phyloP scores from a whole-genome alignment of 768 basidiomycete species.

The Phlebiopsis gigantea region DNA sequence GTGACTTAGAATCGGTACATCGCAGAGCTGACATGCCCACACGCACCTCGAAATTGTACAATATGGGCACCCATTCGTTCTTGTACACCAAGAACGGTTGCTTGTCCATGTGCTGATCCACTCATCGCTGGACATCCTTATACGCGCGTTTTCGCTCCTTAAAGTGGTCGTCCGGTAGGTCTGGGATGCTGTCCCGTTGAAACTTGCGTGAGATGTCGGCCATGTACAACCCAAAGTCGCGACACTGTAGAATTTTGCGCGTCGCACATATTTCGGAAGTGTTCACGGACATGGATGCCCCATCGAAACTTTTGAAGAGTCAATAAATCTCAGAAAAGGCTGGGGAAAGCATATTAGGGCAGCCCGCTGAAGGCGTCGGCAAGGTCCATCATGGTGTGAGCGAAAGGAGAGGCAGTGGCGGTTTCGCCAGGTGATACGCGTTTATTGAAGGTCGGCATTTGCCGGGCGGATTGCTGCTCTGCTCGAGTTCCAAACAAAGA shows the following conservation, averaged over 20 bases:
- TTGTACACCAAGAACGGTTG: slow-evolving; percentile 2
- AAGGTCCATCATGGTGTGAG: not conserved
- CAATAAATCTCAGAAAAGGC: not conserved
- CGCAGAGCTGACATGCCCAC: too few species aligned
- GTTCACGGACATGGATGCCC: slow-evolving; percentile 18
- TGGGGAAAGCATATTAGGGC: not conserved
- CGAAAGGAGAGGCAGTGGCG: not conserved
- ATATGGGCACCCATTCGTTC: slow-evolving; percentile 24
- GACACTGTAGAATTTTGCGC: slow-evolving; percentile 26
- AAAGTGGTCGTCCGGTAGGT: slow-evolving; percentile 24
- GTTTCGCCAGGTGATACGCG: not conserved
- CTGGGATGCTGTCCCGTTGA: slow-evolving; percentile 16
- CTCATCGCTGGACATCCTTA: slow-evolving; percentile 21
- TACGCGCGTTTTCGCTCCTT: slow-evolving; percentile 25
- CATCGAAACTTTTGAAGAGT: not conserved
- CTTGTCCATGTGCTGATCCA: not conserved
- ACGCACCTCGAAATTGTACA: slow-evolving; percentile 29
- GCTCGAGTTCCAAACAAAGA: too few species aligned
- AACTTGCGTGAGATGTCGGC: slow-evolving; percentile 29
- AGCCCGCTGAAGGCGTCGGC: not conserved
- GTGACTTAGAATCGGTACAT: not conserved
- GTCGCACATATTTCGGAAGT: slow-evolving; percentile 28
- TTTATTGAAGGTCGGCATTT: not conserved
- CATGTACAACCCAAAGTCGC: slow-evolving; percentile 22
- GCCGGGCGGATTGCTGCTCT: too few species aligned